Base-by-base conservation (phyloP, 2,329 filamentous ascomycete species). In the Fusarium sp. region DNA sequence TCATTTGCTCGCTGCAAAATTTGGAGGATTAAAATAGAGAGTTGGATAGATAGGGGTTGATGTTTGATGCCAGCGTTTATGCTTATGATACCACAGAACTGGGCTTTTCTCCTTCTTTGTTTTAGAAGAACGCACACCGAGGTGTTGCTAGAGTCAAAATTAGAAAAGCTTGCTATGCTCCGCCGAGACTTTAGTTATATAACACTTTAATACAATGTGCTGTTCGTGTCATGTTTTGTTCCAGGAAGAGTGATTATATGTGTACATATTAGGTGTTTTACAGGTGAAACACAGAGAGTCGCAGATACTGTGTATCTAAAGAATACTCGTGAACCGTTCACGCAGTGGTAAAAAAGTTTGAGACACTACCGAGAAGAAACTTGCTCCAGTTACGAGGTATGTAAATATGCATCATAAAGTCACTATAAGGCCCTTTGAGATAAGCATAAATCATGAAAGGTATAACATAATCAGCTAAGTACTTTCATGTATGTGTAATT, bases 41-140 rank as follows among this genome's bases (percentile, higher is more conserved):
- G 54, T 68, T 56, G 45, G 67, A 71, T 64, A 63, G 58, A 64
- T 53, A 24, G 43, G 67, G 60, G 56, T 67, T 70, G 66, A 69
- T 69, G 67, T 67, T 69, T 69, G 63, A 71, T 69, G 67, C 51
- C 67, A 69, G 67, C 67, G 67, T 71, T 71, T 71, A 67, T 71
- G 67, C 67, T 69, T 68, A 71, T 67, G 67, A 69, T 69, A 69
- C 67, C 67, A 69, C 67, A 59, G 67, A 64, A 60, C 58, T 56
- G 34, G 40, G 67, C 68, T 71, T 68, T 59, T 67, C 61, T 65
- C 46, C 24, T 69, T 69, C 36, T 68, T 63, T 69, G 38, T 50
- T 36, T 46, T 54, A 69, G 58, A 56, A 54, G 52, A 51, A 51
- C 50, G 67, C 67, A 59, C 57, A 54, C 68, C 54, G 59, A 56